Percentiles rank a stretch among this genome's conserved stretches.
Evolutionary conservation across 1,139 yeast genomes (phyloP).

Genomic region (Casaregolazyma suthepensis): DNA sequence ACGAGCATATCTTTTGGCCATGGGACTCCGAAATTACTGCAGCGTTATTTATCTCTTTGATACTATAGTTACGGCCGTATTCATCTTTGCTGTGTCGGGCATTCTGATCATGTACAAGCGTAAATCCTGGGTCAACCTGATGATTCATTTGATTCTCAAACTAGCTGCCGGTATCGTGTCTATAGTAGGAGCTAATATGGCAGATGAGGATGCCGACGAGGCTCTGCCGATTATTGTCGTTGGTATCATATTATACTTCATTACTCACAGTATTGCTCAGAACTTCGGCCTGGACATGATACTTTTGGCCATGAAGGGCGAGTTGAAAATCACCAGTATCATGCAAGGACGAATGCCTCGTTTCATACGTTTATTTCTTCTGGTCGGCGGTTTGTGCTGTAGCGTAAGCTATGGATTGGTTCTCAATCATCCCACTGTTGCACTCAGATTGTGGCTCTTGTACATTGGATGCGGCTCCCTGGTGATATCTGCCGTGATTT

Average conservation of each 20-base stretch:
- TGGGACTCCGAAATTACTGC: conserved; percentile 2
- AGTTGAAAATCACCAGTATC: not conserved
- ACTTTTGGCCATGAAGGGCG: conserved; percentile 2
- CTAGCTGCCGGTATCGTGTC: conserved; percentile 1
- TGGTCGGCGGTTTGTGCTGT: conserved; percentile 1
- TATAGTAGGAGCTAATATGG: not conserved
- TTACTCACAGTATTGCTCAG: not conserved
- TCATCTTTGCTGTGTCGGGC: not conserved
- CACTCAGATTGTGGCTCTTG: not conserved
- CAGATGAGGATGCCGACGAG: not conserved
- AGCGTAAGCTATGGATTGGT: conserved; percentile 2
- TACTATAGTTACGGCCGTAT: conserved; percentile 1
- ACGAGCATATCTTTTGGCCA: not conserved
- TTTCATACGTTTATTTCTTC: conserved; percentile 1
- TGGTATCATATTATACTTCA: conserved; percentile 3
- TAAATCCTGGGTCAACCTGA: not conserved
- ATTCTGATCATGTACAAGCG: not conserved
- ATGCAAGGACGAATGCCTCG: conserved; percentile 4
- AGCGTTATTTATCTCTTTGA: conserved; percentile 1
- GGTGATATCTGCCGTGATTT: not conserved
- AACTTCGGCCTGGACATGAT: conserved; percentile 4
- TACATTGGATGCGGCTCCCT: conserved; percentile 1
- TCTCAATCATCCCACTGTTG: not conserved
- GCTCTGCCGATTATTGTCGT: not conserved
- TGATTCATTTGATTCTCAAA: conserved; percentile 1